Percentiles rank a stretch among this genome's conserved stretches.
These are phyloP conservation scores for Albizia julibrissin DNA, from an alignment of 306 rosid genomes.

Conservation along the genomic window DNA sequence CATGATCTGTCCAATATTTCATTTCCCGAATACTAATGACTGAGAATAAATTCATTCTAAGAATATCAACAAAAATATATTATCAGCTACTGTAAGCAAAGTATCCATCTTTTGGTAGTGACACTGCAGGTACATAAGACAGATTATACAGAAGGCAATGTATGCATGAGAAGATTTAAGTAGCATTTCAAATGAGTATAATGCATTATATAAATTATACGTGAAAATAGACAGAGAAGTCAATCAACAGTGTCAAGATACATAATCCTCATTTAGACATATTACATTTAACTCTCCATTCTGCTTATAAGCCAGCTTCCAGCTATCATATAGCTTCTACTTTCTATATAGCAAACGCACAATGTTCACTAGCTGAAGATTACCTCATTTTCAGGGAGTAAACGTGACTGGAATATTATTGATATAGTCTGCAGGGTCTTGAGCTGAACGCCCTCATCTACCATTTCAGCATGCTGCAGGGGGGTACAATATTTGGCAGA, in stretches of 20 bases:
- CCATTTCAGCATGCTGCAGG: constrained; percentile 93
- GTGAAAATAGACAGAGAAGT: no score
- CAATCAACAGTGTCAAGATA: background rate
- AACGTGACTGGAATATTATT: constrained; percentile 87
- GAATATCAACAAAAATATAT: background rate
- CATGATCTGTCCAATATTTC: constrained; percentile 13
- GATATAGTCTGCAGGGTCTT: constrained; percentile 96
- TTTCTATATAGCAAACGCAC: background rate
- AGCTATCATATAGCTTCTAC: constrained; percentile 24
- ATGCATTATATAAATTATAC: no score
- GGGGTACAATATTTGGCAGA: constrained; percentile 10
- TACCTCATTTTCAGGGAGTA: constrained; percentile 93
- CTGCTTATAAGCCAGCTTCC: constrained; percentile 26
- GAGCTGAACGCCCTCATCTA: constrained; percentile 86
- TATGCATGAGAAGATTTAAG: no score
- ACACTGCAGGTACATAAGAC: no score
- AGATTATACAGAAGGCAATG: no score
- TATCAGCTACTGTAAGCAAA: background rate
- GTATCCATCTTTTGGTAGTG: no score
- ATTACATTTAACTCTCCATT: background rate
- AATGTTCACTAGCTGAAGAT: constrained; percentile 31
- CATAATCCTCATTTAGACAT: constrained; percentile 29
- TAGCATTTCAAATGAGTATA: no score
- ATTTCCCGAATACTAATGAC: background rate
- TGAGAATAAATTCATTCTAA: background rate